phyloP scores from a whole-genome alignment of 2,329 filamentous ascomycete genomes.

The Penicillium sp. region DNA sequence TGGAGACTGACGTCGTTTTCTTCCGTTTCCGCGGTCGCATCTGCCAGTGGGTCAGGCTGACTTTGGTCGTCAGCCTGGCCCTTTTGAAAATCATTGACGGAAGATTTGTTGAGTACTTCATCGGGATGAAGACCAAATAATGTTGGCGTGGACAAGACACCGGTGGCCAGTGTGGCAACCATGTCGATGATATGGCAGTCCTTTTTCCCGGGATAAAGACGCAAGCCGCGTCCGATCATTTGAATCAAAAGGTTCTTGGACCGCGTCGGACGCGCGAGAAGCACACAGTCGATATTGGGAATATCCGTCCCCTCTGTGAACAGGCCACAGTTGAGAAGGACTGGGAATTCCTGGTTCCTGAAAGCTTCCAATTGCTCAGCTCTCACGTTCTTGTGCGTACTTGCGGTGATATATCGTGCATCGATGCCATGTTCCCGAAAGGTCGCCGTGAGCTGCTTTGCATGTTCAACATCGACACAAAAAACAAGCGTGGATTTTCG shows the following conservation, averaged over 20 bases:
- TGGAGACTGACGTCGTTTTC: slow-evolving; percentile 50
- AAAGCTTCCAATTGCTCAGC: slow-evolving; percentile 69
- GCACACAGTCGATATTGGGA: slow-evolving; percentile 89
- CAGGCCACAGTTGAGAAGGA: slow-evolving; percentile 89
- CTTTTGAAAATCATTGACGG: slow-evolving; percentile 55
- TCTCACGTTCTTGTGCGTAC: slow-evolving; percentile 65
- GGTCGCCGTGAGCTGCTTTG: slow-evolving; percentile 63
- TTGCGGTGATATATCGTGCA: slow-evolving; percentile 78
- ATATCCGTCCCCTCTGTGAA: slow-evolving; percentile 98
- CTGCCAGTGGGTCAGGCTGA: not conserved
- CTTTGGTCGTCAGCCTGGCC: slow-evolving; percentile 33
- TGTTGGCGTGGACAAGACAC: slow-evolving; percentile 84
- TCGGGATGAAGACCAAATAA: slow-evolving; percentile 85
- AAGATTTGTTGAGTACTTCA: slow-evolving; percentile 65
- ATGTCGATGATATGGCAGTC: slow-evolving; percentile 96
- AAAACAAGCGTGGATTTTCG: slow-evolving; percentile 87
- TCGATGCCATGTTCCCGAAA: slow-evolving; percentile 76
- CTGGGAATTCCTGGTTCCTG: slow-evolving; percentile 67
- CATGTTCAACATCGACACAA: slow-evolving; percentile 84
- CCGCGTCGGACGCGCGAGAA: slow-evolving; percentile 80
- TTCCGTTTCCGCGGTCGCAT: slow-evolving; percentile 19
- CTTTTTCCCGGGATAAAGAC: slow-evolving; percentile 70
- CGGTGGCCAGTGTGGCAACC: slow-evolving; percentile 76
- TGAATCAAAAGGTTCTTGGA: slow-evolving; percentile 92
- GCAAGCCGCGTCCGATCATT: slow-evolving; percentile 95